Evolutionary conservation across 2,329 filamentous ascomycete genomes (phyloP).

Genomic region (Cladophialophora bantiana): DNA sequence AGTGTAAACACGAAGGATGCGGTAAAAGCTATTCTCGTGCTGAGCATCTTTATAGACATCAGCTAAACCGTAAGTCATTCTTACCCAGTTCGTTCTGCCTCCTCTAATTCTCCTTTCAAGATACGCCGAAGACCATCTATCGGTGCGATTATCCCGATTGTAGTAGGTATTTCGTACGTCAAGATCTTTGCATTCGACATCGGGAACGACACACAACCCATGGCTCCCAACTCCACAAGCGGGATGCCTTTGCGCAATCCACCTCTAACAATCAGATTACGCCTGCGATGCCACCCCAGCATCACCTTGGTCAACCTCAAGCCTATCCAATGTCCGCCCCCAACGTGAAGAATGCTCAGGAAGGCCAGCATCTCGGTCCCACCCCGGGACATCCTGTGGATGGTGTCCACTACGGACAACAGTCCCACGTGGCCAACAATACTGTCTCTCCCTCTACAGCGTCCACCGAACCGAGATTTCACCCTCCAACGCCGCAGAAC

Average conservation of each 20-base stretch:
- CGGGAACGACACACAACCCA: conserved; percentile 77
- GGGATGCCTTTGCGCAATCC: conserved; percentile 53
- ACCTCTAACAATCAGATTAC: conserved; percentile 29
- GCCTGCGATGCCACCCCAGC: conserved; percentile 32
- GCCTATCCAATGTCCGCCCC: conserved; percentile 48
- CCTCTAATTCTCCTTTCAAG: conserved; percentile 51
- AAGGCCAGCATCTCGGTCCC: conserved; percentile 12
- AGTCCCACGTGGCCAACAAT: conserved; percentile 20
- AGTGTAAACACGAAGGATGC: conserved; percentile 84
- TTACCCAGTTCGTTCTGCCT: not conserved
- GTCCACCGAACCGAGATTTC: conserved; percentile 42
- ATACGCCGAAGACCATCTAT: conserved; percentile 94
- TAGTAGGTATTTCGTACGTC: conserved; percentile 86
- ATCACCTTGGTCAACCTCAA: conserved; percentile 33
- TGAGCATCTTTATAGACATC: conserved; percentile 95
- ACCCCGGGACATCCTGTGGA: conserved; percentile 11
- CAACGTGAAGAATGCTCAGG: conserved; percentile 22
- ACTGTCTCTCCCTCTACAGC: conserved; percentile 29
- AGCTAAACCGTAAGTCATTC: conserved; percentile 79
- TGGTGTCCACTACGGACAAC: conserved; percentile 22
- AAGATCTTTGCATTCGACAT: conserved; percentile 88
- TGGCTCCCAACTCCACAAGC: conserved; percentile 59
- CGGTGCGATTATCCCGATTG: conserved; percentile 92
- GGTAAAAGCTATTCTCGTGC: conserved; percentile 96
- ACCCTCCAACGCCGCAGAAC: conserved; percentile 42